Evolutionary conservation across 2,329 filamentous ascomycete species (phyloP), one percentile per base, ranked within the genome.

Genomic region (Pseudogymnoascus sp.): DNA sequence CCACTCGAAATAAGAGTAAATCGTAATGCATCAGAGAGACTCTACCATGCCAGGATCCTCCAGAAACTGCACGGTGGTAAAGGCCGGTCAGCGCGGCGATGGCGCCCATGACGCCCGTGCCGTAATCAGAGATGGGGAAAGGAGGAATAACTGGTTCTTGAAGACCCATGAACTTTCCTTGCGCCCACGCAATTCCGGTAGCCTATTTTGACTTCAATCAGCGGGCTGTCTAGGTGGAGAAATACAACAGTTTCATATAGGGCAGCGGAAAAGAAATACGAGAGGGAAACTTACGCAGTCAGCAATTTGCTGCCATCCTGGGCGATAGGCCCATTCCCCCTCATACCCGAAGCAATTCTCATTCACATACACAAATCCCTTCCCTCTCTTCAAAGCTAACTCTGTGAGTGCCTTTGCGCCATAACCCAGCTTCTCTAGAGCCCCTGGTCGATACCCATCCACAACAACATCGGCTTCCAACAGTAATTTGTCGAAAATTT

Each of bases 281-380:
- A 21, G 35, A 37, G 59, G 44, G 38, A 31, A 18, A 38, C 28
- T 2, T 33, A n/a, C 31, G 72, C 79, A 85, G 70, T 89, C 86
- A 7, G 85, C 85, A 69, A 88, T 88, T 67, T 87, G 85, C 70
- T 88, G 86, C 86, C 87, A 89, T 10, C 87, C 87, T 4, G 85
- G 82, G 1, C 86, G 78, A 10, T 75, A 72, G 1, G 82, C 79
- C 86, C 86, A 89, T 65, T 86, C 82, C 5, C 80, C 82, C 12
- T 79, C 75, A 37, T 82, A 85, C 0, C 87, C 87, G 68, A 89
- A 89, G 70, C 86, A 89, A 71, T 89, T 86, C 72, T 90, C 87
- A 42, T 82, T 82, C 6, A 88, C 84, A 67, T 88, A 87, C 8
- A 89, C 78, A 38, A 85, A 35, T 35, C 33, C 87, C 69, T 81